Conservation (phyloP, 805 yeast genomes). For the Barnettozyma pratensis region DNA sequence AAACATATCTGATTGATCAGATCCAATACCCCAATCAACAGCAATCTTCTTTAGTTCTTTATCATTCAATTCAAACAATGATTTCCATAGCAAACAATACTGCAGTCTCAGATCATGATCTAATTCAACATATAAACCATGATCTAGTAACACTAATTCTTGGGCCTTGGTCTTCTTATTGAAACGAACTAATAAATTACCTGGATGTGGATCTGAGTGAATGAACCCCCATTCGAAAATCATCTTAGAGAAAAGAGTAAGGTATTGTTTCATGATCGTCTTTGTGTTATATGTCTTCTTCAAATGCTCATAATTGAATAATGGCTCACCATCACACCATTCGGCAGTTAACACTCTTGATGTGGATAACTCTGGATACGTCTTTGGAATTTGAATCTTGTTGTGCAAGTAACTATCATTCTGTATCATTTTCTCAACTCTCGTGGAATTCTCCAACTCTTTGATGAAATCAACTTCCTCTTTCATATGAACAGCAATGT, state of each 20-base stretch:
- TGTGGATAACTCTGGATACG: conserved; percentile 41
- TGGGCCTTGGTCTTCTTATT: conserved; percentile 28
- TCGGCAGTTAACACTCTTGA: conserved; percentile 56
- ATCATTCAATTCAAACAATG: conserved; percentile 48
- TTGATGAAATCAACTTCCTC: conserved; percentile 58
- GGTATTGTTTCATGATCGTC: conserved; percentile 41
- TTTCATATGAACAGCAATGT: conserved; percentile 49
- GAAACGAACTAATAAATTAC: conserved; percentile 57
- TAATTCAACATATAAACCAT: conserved; percentile 63
- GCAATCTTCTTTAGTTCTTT: conserved; percentile 45
- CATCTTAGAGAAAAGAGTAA: conserved; percentile 47
- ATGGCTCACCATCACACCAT: conserved; percentile 70
- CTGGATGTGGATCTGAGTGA: conserved; percentile 79
- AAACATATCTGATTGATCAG: conserved; percentile 50
- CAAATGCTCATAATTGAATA: conserved; percentile 43
- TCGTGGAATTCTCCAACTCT: conserved; percentile 50
- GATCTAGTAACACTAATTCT: conserved; percentile 67
- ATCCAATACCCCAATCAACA: conserved; percentile 62
- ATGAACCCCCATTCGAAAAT: conserved; percentile 58
- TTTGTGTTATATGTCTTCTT: conserved; percentile 33
- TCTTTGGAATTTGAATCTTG: conserved; percentile 51
- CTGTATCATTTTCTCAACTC: conserved; percentile 33
- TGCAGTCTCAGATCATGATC: conserved; percentile 45
- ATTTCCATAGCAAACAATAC: conserved; percentile 61
- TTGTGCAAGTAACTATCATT: conserved; percentile 36